These are phyloP conservation scores for Amanita pallidorosea DNA, from an alignment of 768 basidiomycete species.

Conservation along the genomic window DNA sequence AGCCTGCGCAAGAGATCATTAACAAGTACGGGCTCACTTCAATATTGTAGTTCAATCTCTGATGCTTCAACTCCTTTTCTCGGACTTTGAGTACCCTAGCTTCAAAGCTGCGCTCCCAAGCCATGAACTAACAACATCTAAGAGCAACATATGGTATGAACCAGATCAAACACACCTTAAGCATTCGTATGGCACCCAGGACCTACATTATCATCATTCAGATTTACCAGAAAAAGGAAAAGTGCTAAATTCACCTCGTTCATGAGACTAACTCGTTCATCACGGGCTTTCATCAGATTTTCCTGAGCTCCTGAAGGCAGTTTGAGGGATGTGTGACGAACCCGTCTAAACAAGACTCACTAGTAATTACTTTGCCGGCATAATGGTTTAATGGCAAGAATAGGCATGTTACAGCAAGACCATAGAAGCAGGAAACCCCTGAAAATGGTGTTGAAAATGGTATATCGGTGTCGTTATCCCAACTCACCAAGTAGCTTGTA, in stretches of 20 bases:
- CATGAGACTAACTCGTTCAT: constrained; percentile 87
- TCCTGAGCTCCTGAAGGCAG: constrained; percentile 46
- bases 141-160: not conserved
- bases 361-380: constrained; percentile 69
- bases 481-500: constrained; percentile 62
- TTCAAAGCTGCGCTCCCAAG: constrained; percentile 87
- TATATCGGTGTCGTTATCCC: not conserved
- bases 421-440: constrained; percentile 66
- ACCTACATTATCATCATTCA: constrained; percentile 31
- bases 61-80: constrained; percentile 74
- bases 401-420: constrained; percentile 63
- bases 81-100: constrained; percentile 59
- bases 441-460: not conserved
- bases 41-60: constrained; percentile 78
- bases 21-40: constrained; percentile 37
- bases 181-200: constrained; percentile 82
- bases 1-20: not conserved
- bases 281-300: constrained; percentile 84
- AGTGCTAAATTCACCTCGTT: constrained; percentile 38
- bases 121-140: constrained; percentile 62
- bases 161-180: constrained; percentile 37
- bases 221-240: not conserved
- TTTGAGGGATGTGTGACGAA: not conserved
- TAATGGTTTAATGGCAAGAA: constrained; percentile 75
- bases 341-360: constrained; percentile 8